Evolutionary conservation across 371 early-diverging fungal species (phyloP).

Genomic region (Mucor circinelloides): DNA sequence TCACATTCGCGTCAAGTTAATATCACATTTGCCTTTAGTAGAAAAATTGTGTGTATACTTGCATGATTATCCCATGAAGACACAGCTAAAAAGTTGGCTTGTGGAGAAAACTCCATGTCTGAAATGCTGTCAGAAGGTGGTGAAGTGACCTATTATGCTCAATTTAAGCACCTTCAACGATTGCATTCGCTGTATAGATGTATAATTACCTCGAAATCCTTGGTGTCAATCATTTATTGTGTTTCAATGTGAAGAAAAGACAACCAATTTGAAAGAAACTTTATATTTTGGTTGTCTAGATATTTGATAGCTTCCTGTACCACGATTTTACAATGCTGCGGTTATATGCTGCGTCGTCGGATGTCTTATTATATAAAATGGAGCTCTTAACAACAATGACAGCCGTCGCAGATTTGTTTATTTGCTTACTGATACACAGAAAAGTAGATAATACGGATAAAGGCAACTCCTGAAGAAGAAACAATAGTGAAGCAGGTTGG

Average conservation of each 20-base stretch:
- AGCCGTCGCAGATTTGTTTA: too few relatives aligned
- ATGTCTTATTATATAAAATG: not conserved
- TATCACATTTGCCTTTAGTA: not conserved
- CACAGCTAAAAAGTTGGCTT: constrained; percentile 82
- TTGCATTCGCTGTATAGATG: too few relatives aligned
- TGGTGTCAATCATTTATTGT: constrained; percentile 20
- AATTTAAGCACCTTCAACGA: not conserved
- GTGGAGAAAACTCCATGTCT: constrained; percentile 75
- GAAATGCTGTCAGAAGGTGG: constrained; percentile 83
- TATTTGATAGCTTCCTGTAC: not conserved
- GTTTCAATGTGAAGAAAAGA: not conserved
- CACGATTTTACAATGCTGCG: not conserved
- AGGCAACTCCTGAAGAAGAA: too few relatives aligned
- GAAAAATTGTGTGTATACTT: constrained; percentile 17
- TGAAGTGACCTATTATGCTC: constrained; percentile 50
- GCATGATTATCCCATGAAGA: constrained; percentile 94
- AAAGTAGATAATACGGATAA: too few relatives aligned
- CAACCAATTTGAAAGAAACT: too few relatives aligned
- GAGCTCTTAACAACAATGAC: too few relatives aligned
- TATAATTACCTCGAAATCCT: constrained; percentile 26
- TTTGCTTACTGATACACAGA: too few relatives aligned
- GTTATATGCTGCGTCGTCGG: not conserved
- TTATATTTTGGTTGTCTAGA: not conserved
- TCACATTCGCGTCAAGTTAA: not conserved
- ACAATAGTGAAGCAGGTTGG: too few relatives aligned